A percentile compares a stretch with the other conserved stretches of the same genome.
phyloP scores from a whole-genome alignment of 2,329 filamentous ascomycete genomes.

The Immersiporthe knoxdaviesiana region DNA sequence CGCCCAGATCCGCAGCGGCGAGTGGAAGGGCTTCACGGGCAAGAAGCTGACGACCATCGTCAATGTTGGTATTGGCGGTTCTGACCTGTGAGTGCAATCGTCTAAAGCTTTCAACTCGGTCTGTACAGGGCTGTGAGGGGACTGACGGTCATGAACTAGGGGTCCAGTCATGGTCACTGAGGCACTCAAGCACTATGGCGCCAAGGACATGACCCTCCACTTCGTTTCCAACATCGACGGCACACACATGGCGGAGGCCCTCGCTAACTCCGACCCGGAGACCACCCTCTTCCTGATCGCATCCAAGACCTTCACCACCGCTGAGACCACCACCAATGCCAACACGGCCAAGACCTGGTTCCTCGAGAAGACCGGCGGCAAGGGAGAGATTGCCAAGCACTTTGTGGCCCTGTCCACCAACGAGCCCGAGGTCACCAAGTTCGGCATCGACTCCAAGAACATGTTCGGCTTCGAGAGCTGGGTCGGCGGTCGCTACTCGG shows the following conservation, averaged over 20 bases:
- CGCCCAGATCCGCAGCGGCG: conserved; percentile 88
- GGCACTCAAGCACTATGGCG: conserved; percentile 92
- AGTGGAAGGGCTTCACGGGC: conserved; percentile 96
- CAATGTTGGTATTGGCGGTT: conserved; percentile 98
- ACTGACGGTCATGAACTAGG: conserved; percentile 51
- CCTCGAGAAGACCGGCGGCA: conserved; percentile 74
- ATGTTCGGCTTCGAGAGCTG: conserved; percentile 99
- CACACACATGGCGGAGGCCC: conserved; percentile 93
- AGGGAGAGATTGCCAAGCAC: conserved; percentile 95
- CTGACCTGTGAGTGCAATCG: conserved; percentile 86
- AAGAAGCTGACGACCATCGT: conserved; percentile 96
- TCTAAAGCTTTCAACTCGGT: too few relatives aligned
- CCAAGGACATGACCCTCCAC: conserved; percentile 84
- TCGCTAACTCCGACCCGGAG: conserved; percentile 87
- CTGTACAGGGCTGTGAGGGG: too few relatives aligned
- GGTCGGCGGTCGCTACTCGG: conserved; percentile 97
- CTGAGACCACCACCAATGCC: conserved; percentile 95
- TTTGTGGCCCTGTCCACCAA: conserved; percentile 98
- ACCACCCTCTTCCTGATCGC: conserved; percentile 98
- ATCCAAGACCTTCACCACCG: conserved; percentile 99
- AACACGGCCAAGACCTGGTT: conserved; percentile 98
- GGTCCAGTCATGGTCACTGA: conserved; percentile 99
- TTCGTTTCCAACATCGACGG: conserved; percentile 99
- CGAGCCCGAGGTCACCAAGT: conserved; percentile 92
- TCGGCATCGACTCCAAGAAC: conserved; percentile 97